phyloP scores from a whole-genome alignment of 2,329 filamentous ascomycete genomes.

The Epichloe gansuensis region DNA sequence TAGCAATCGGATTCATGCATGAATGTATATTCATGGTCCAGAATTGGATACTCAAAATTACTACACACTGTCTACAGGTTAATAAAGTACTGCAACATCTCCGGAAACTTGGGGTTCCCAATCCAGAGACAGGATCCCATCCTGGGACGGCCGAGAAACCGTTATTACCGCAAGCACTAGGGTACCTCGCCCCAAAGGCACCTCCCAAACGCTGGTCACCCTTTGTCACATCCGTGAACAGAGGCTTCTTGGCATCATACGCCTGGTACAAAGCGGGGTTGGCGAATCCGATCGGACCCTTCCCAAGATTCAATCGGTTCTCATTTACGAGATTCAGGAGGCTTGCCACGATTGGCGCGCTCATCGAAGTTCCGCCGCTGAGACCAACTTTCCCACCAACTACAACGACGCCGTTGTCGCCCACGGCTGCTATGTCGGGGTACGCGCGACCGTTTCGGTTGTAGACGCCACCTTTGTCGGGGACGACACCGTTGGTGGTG shows the following conservation, averaged over 20 bases:
- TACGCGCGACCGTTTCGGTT: conserved; percentile 35
- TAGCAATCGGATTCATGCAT: too few relatives aligned
- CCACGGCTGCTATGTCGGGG: conserved; percentile 35
- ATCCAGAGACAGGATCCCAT: conserved; percentile 12
- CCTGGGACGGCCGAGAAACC: conserved; percentile 11
- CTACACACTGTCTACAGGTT: background rate
- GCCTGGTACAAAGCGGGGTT: conserved; percentile 20
- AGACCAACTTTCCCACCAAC: conserved; percentile 28
- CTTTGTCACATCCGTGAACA: conserved; percentile 9
- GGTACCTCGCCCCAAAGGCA: background rate
- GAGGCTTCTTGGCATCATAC: conserved; percentile 2
- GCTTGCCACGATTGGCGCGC: conserved; percentile 21
- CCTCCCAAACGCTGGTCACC: conserved; percentile 11
- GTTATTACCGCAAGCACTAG: conserved; percentile 10
- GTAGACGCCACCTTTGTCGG: conserved; percentile 19
- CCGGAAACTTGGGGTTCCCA: conserved; percentile 10
- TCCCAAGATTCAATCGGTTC: conserved; percentile 16
- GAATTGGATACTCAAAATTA: too few relatives aligned
- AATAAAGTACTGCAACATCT: conserved; percentile 31
- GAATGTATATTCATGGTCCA: too few relatives aligned
- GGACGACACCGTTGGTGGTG: conserved; percentile 8
- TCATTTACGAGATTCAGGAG: conserved; percentile 23
- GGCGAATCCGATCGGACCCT: conserved; percentile 19
- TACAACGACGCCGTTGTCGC: conserved; percentile 30
- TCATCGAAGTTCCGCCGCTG: conserved; percentile 36